Evolutionary conservation across 768 basidiomycete species (phyloP).

Genomic region (Psilocybe subaeruginosa): DNA sequence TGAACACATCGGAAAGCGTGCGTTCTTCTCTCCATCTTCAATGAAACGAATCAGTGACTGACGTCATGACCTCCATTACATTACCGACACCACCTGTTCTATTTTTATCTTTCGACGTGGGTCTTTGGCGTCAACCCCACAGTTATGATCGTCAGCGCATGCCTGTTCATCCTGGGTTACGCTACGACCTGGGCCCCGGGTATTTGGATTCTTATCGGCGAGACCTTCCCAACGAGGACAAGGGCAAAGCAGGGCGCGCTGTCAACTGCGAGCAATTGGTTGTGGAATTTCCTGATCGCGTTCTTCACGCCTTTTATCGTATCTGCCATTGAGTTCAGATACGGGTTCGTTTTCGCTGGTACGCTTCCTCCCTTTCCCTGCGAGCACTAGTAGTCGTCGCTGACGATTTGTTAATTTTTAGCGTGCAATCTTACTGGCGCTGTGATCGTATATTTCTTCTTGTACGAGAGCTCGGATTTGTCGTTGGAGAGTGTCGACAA

Average conservation of each 20-base stretch:
- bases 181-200: constrained; percentile 78
- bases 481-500: constrained; percentile 67
- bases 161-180: constrained; percentile 72
- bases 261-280: constrained; percentile 65
- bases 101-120: too few species aligned
- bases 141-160: constrained; percentile 71
- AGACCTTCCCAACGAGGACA: constrained; percentile 75
- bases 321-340: constrained; percentile 55
- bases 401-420: constrained; percentile 7
- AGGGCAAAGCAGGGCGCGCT: constrained; percentile 73
- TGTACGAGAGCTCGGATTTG: constrained; percentile 73
- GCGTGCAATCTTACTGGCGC: constrained; percentile 65
- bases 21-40: constrained; percentile 11
- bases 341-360: constrained; percentile 76
- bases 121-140: background rate
- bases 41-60: too few species aligned
- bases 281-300: constrained; percentile 72
- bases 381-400: background rate
- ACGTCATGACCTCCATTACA: background rate
- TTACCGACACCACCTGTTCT: too few species aligned
- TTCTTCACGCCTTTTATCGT: constrained; percentile 83
- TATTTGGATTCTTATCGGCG: constrained; percentile 78
- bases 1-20: constrained; percentile 55
- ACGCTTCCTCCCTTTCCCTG: constrained; percentile 14
- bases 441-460: constrained; percentile 68